Conservation (phyloP, 768 basidiomycete species). For the Boletellus ananiceps region DNA sequence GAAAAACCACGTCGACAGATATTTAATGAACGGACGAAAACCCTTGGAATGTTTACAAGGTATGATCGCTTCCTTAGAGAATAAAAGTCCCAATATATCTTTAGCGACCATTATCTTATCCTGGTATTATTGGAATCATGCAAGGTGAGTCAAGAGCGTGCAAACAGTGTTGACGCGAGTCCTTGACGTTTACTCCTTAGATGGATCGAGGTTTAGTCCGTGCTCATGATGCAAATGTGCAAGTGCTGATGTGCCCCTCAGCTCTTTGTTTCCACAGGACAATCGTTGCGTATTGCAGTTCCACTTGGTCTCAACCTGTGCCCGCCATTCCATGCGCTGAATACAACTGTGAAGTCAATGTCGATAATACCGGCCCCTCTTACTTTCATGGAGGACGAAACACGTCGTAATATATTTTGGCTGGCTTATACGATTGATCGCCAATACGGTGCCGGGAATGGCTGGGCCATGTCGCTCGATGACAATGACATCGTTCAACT, state of each 20-base stretch:
- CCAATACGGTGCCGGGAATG: conserved; percentile 61
- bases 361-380: conserved; percentile 58
- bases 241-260: conserved; percentile 23
- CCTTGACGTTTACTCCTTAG: conserved; percentile 29
- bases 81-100: neutral
- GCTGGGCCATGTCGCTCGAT: conserved; percentile 67
- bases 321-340: conserved; percentile 61
- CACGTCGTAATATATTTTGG: conserved; percentile 70
- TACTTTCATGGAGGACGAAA: conserved; percentile 65
- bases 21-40: conserved; percentile 48
- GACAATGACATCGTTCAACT: conserved; percentile 72
- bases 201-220: conserved; percentile 62
- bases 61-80: conserved; percentile 20
- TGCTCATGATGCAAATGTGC: neutral
- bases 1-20: conserved; percentile 44
- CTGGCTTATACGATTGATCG: conserved; percentile 66
- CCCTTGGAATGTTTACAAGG: conserved; percentile 62
- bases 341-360: conserved; percentile 51
- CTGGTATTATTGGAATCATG: conserved; percentile 75
- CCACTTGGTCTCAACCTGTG: conserved; percentile 70
- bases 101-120: conserved; percentile 59
- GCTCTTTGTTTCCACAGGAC: conserved; percentile 58
- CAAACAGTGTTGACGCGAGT: neutral
- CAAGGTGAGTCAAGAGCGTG: conserved; percentile 42
- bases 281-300: conserved; percentile 52